These are phyloP conservation scores for Boechera stricta DNA, from an alignment of 345 rosid genomes.

Conservation along the genomic window DNA sequence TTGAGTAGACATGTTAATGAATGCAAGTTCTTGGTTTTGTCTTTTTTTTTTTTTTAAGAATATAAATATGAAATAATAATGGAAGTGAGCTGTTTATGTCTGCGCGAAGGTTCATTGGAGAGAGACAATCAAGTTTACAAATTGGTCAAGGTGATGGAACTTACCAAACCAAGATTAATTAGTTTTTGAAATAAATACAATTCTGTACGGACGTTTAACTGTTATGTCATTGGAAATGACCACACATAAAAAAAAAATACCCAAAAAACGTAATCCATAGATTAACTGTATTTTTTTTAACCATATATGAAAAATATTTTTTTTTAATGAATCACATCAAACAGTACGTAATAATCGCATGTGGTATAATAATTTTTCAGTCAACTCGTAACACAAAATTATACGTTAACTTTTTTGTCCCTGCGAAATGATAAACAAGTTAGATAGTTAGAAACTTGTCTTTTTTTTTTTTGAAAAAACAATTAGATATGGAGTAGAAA, in stretches of 20 bases:
- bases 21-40: slow-evolving; percentile 36
- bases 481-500: too few relatives aligned
- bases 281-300: too few relatives aligned
- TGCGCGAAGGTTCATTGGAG: slow-evolving; percentile 50
- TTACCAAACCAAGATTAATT: slow-evolving; percentile 22
- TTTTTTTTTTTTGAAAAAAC: too few relatives aligned
- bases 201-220: slow-evolving; percentile 26
- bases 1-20: slow-evolving; percentile 49
- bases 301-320: too few relatives aligned
- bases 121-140: slow-evolving; percentile 37
- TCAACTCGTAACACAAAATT: background rate
- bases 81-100: slow-evolving; percentile 51
- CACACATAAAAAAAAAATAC: background rate
- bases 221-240: background rate
- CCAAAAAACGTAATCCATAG: background rate
- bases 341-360: background rate
- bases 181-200: background rate
- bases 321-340: background rate
- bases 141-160: slow-evolving; percentile 39
- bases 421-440: background rate
- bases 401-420: background rate
- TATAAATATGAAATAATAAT: slow-evolving; percentile 27
- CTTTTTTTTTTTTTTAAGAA: too few relatives aligned
- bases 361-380: background rate
- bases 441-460: background rate